A percentile compares a stretch with the other conserved stretches of the same genome.
Evolutionary conservation across 2,329 filamentous ascomycete species (phyloP).

Genomic region (Fusarium euwallaceae): DNA sequence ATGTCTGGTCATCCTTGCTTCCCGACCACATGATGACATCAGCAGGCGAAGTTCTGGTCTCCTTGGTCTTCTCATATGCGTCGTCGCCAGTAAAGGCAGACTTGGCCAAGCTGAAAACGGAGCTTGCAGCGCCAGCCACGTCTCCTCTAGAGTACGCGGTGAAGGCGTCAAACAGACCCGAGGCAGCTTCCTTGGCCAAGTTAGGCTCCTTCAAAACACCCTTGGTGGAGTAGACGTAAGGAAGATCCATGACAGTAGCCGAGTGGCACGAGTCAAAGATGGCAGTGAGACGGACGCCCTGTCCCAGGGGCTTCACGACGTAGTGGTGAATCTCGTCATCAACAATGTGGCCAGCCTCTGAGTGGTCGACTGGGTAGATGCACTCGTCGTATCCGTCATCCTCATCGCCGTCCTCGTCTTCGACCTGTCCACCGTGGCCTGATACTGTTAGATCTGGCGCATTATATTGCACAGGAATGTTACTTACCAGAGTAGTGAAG

Average conservation of each 20-base stretch:
- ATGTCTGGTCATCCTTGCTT: conserved; percentile 95
- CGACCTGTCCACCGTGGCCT: conserved; percentile 83
- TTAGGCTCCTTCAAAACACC: conserved; percentile 86
- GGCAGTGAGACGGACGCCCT: conserved; percentile 86
- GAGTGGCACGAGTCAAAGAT: conserved; percentile 89
- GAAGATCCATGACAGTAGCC: conserved; percentile 81
- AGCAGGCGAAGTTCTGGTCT: conserved; percentile 92
- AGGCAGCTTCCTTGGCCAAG: conserved; percentile 82
- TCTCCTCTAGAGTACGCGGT: conserved; percentile 87
- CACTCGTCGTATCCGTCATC: conserved; percentile 84
- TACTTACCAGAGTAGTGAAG: conserved; percentile 78
- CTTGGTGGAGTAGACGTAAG: conserved; percentile 85
- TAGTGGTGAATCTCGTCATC: conserved; percentile 84
- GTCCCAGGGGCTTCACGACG: conserved; percentile 81
- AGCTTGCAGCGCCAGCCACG: conserved; percentile 82
- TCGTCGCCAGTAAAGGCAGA: conserved; percentile 85
- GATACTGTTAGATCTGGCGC: conserved; percentile 12
- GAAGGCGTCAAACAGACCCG: conserved; percentile 79
- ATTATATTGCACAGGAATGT: not conserved
- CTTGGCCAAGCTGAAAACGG: conserved; percentile 88
- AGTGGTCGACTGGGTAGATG: conserved; percentile 83
- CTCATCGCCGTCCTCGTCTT: conserved; percentile 81
- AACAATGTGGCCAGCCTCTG: conserved; percentile 77
- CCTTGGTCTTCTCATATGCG: conserved; percentile 82
- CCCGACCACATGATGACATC: conserved; percentile 99